Conservation (phyloP, 2,329 filamentous ascomycete genomes). For the Diaporthe vexans region DNA sequence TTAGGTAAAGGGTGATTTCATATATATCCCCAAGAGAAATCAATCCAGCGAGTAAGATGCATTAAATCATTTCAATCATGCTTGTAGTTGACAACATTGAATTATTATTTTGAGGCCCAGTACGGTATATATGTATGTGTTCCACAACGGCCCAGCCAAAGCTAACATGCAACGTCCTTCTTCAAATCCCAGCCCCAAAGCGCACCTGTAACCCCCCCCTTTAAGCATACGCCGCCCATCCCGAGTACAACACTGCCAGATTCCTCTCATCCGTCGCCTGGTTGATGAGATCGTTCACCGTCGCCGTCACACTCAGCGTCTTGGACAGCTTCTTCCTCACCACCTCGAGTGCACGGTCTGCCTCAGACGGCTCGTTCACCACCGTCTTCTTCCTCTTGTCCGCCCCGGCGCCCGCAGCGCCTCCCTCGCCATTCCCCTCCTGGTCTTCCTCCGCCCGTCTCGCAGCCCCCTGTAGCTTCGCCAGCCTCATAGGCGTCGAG, state of each 20-base stretch:
- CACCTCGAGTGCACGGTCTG: constrained; percentile 90
- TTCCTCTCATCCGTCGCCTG: constrained; percentile 95
- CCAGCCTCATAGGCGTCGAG: constrained; percentile 78
- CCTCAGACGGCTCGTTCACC: constrained; percentile 77
- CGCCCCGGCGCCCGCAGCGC: constrained; percentile 46
- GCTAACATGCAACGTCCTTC: background rate
- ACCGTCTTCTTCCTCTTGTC: constrained; percentile 56
- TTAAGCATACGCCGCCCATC: constrained; percentile 60
- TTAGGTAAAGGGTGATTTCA: too few species aligned
- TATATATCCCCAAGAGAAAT: too few species aligned
- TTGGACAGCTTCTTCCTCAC: constrained; percentile 97
- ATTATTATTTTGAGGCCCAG: background rate
- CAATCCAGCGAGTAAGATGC: too few species aligned
- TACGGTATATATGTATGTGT: background rate
- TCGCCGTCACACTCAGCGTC: constrained; percentile 92
- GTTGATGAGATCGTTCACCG: constrained; percentile 97
- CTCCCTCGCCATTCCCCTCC: constrained; percentile 52
- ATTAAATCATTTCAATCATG: background rate
- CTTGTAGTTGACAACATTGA: background rate
- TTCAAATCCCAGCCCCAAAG: background rate
- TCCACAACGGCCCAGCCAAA: background rate
- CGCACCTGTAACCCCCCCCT: background rate
- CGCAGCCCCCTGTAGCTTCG: constrained; percentile 72
- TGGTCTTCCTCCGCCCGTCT: constrained; percentile 62
- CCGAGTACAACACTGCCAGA: constrained; percentile 89